These are phyloP conservation scores for Porpolomopsis calyptriformis DNA, from an alignment of 768 basidiomycete species.

Conservation along the genomic window DNA sequence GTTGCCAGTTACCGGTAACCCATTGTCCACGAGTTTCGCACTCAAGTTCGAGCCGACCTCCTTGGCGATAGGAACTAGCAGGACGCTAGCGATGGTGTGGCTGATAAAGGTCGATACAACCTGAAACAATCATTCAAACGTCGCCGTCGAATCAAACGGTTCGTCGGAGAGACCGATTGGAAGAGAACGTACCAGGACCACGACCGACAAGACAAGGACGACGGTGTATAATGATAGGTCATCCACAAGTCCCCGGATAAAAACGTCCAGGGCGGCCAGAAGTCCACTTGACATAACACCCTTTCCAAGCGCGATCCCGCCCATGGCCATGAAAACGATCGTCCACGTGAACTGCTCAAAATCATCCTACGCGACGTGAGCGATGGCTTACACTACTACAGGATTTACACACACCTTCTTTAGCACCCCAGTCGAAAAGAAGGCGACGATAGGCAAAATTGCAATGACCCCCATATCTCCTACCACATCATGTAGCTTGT, in stretches of 20 bases:
- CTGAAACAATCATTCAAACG: conserved; percentile 38
- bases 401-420: conserved; percentile 57
- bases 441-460: conserved; percentile 82
- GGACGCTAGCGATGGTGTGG: conserved; percentile 92
- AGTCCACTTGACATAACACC: conserved; percentile 87
- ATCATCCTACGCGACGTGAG: conserved; percentile 52
- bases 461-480: conserved; percentile 99
- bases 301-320: conserved; percentile 91
- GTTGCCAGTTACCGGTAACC: conserved; percentile 29
- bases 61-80: conserved; percentile 93
- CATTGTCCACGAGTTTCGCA: background rate
- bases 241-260: conserved; percentile 48
- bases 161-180: conserved; percentile 6
- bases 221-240: conserved; percentile 60
- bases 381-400: background rate
- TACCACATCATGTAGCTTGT: conserved; percentile 58
- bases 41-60: conserved; percentile 71
- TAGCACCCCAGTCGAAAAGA: conserved; percentile 87
- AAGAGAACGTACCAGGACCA: conserved; percentile 50
- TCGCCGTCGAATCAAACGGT: conserved; percentile 23
- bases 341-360: conserved; percentile 94
- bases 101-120: conserved; percentile 92
- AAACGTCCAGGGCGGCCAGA: conserved; percentile 61
- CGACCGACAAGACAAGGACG: conserved; percentile 54
- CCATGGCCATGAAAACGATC: conserved; percentile 95